These are phyloP conservation scores for Syncephalis fuscata DNA, from an alignment of 371 early-diverging fungal genomes.

Conservation along the genomic window DNA sequence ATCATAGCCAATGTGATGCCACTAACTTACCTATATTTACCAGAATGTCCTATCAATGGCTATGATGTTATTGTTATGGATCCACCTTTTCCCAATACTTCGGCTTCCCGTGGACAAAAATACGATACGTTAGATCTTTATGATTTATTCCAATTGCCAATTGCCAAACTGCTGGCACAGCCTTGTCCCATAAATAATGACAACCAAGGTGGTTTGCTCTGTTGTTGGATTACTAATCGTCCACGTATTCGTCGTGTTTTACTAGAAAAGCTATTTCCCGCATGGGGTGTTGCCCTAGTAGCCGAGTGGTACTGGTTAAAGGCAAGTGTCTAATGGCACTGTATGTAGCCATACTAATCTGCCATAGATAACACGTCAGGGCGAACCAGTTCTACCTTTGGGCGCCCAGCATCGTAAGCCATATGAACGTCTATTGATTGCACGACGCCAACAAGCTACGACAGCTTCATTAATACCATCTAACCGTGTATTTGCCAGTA, in stretches of 20 bases:
- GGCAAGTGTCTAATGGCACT: no score
- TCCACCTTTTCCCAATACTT: conserved; percentile 62
- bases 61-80: conserved; percentile 53
- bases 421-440: conserved; percentile 45
- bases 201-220: conserved; percentile 20
- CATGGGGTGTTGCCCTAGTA: conserved; percentile 36
- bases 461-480: not conserved
- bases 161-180: conserved; percentile 16
- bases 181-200: not conserved
- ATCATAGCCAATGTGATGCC: no score
- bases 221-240: conserved; percentile 63
- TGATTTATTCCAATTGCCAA: conserved; percentile 41
- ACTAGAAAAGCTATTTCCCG: conserved; percentile 39
- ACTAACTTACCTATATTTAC: no score
- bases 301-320: conserved; percentile 58
- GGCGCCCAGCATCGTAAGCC: conserved; percentile 42
- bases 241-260: conserved; percentile 38
- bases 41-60: conserved; percentile 8
- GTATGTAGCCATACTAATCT: conserved; percentile 1
- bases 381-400: conserved; percentile 27
- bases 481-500: not conserved
- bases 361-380: conserved; percentile 21
- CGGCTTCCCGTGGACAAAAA: conserved; percentile 29
- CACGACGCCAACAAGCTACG: conserved; percentile 6
- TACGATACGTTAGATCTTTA: conserved; percentile 46